Evolutionary conservation across 2,329 filamentous ascomycete genomes (phyloP).

Genomic region (Hortaea werneckii): DNA sequence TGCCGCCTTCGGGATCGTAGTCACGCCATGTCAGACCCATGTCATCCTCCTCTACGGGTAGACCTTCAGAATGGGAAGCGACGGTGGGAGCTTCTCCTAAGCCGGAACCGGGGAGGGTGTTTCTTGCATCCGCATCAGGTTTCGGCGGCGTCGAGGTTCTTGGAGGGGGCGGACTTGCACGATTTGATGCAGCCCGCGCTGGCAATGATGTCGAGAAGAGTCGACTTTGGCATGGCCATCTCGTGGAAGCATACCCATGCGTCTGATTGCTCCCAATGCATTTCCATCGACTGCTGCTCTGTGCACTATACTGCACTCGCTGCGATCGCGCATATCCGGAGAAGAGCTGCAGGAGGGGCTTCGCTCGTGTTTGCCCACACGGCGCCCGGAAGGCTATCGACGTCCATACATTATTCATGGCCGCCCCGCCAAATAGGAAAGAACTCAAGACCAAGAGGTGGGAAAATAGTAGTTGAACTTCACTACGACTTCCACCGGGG

Average conservation of each 20-base stretch:
- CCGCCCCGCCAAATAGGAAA: neutral
- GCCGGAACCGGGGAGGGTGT: conserved; percentile 1
- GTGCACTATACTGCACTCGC: conserved; percentile 3
- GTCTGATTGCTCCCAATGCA: too few relatives aligned
- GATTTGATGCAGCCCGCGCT: too few relatives aligned
- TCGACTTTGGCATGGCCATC: too few relatives aligned
- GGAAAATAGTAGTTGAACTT: conserved; percentile 1
- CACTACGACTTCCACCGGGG: conserved; percentile 3
- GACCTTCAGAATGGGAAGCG: conserved; percentile 20
- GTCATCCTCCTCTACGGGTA: conserved; percentile 6
- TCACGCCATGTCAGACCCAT: conserved; percentile 25
- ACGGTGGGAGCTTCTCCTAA: conserved; percentile 15
- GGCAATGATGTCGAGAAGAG: too few relatives aligned
- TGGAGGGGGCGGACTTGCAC: neutral
- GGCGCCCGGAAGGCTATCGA: conserved; percentile 19
- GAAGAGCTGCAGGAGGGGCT: conserved; percentile 21
- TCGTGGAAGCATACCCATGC: too few relatives aligned
- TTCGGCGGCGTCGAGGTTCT: neutral
- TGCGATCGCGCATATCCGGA: conserved; percentile 16
- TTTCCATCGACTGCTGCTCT: neutral
- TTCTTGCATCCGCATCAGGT: neutral
- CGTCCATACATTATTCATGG: conserved; percentile 26
- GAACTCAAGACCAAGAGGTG: neutral
- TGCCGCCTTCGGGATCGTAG: conserved; percentile 27
- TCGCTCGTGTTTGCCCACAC: conserved; percentile 10